phyloP scores from a whole-genome alignment of 75 land plant species.

The Picea glauca region DNA sequence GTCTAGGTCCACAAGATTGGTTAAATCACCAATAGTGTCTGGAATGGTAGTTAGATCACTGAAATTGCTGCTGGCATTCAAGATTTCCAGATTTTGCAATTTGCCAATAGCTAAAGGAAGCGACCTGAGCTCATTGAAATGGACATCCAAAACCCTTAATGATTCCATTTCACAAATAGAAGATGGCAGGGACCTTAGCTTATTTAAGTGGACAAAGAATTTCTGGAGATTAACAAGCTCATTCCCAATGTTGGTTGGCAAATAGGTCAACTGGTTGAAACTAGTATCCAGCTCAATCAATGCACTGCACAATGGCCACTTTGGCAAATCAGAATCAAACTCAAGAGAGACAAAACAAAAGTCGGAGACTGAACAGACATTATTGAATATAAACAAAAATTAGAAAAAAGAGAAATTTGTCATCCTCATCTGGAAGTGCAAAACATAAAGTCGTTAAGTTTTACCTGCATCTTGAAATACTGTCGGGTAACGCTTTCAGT shows the following conservation, averaged over 20 bases:
- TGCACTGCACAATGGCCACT: conserved; percentile 37
- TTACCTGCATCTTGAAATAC: conserved; percentile 86
- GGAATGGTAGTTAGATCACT: conserved; percentile 67
- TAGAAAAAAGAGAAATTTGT: neutral
- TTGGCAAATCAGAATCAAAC: neutral
- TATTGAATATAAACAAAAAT: neutral
- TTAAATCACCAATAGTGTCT: conserved; percentile 68
- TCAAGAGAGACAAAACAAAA: neutral
- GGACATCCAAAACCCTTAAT: conserved; percentile 62
- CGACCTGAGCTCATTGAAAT: conserved; percentile 78
- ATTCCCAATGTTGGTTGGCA: conserved; percentile 80
- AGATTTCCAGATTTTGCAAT: conserved; percentile 57
- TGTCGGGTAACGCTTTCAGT: conserved; percentile 64
- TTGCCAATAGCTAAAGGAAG: conserved; percentile 76
- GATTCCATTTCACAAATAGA: conserved; percentile 79
- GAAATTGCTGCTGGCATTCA: conserved; percentile 85
- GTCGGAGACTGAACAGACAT: neutral
- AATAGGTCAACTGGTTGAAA: conserved; percentile 61
- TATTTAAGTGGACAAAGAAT: conserved; percentile 66
- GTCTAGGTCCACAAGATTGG: conserved; percentile 65
- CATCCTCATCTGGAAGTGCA: neutral
- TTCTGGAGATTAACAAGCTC: conserved; percentile 50
- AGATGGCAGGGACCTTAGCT: conserved; percentile 66
- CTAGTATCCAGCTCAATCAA: conserved; percentile 72
- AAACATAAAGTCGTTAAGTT: neutral